These are phyloP conservation scores for Acanthamoeba sp. DNA, from an alignment of 208 protist species.

Conservation along the genomic window DNA sequence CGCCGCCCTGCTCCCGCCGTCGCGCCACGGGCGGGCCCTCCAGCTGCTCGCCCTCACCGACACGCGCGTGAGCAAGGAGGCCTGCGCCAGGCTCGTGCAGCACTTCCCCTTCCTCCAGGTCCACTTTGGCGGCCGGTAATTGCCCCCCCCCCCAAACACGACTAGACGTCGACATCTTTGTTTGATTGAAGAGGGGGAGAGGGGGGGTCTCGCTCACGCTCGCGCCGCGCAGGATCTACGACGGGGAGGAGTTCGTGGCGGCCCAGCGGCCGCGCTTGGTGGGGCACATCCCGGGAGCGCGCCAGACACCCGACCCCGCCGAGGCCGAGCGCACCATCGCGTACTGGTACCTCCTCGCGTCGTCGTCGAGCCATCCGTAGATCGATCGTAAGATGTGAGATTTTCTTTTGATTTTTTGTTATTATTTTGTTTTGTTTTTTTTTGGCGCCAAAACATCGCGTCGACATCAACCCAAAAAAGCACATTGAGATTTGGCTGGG, in stretches of 20 bases:
- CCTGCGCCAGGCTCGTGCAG: not conserved
- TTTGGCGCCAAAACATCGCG: too few relatives aligned
- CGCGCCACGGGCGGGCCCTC: not conserved
- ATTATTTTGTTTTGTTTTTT: too few relatives aligned
- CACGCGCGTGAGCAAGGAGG: not conserved
- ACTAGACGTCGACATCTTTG: too few relatives aligned
- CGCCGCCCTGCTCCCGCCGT: not conserved
- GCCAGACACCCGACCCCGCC: not conserved
- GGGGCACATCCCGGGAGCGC: constrained; percentile 8
- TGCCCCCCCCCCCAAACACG: not conserved
- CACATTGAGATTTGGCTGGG: too few relatives aligned
- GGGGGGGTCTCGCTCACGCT: too few relatives aligned
- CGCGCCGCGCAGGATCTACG: not conserved
- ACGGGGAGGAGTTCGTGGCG: constrained; percentile 47
- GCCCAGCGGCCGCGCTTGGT: not conserved
- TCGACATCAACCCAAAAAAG: too few relatives aligned
- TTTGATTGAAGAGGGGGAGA: too few relatives aligned
- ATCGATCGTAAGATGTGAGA: too few relatives aligned
- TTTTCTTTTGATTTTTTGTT: too few relatives aligned
- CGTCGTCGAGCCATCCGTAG: not conserved
- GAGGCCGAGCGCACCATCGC: not conserved
- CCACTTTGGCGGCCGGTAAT: constrained; percentile 21
- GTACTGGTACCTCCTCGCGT: constrained; percentile 23
- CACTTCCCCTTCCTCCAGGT: constrained; percentile 59
- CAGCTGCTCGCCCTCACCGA: constrained; percentile 44